Conservation (phyloP, 371 early-diverging fungal species). For the Fennellomyces sp. region DNA sequence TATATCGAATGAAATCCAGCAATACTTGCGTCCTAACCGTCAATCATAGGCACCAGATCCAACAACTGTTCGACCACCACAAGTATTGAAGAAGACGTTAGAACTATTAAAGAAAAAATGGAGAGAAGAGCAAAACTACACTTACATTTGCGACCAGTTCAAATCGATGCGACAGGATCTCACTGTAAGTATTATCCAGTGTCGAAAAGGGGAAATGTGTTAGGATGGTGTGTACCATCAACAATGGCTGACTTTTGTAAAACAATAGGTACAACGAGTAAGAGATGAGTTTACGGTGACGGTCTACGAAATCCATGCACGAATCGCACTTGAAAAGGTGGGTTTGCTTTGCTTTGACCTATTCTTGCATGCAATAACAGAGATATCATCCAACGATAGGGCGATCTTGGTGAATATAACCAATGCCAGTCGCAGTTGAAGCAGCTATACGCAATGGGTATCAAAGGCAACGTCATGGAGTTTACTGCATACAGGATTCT, state of each 20-base stretch:
- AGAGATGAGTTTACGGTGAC: slow-evolving; percentile 88
- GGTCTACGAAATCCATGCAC: slow-evolving; percentile 94
- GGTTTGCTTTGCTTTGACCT: not conserved
- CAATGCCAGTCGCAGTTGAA: slow-evolving; percentile 96
- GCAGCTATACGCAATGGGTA: slow-evolving; percentile 75
- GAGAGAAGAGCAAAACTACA: slow-evolving; percentile 80
- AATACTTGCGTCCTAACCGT: no score
- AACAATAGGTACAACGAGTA: slow-evolving; percentile 88
- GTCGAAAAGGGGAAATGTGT: no score
- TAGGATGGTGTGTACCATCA: no score
- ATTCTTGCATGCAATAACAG: not conserved
- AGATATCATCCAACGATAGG: no score
- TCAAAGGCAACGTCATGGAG: slow-evolving; percentile 77
- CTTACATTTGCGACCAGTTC: slow-evolving; percentile 94
- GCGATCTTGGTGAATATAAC: slow-evolving; percentile 96
- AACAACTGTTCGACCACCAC: slow-evolving; percentile 84
- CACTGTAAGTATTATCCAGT: slow-evolving; percentile 65
- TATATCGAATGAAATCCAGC: not conserved
- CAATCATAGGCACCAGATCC: slow-evolving; percentile 83
- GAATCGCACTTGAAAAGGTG: slow-evolving; percentile 94
- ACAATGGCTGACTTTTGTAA: no score
- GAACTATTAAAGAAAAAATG: slow-evolving; percentile 78
- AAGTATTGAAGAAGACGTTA: slow-evolving; percentile 73
- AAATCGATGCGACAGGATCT: slow-evolving; percentile 95
- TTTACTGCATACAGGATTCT: slow-evolving; percentile 92